These are phyloP conservation scores for Pseudocohnilembus persalinus DNA, from an alignment of 169 alveolate species.

Conservation along the genomic window DNA sequence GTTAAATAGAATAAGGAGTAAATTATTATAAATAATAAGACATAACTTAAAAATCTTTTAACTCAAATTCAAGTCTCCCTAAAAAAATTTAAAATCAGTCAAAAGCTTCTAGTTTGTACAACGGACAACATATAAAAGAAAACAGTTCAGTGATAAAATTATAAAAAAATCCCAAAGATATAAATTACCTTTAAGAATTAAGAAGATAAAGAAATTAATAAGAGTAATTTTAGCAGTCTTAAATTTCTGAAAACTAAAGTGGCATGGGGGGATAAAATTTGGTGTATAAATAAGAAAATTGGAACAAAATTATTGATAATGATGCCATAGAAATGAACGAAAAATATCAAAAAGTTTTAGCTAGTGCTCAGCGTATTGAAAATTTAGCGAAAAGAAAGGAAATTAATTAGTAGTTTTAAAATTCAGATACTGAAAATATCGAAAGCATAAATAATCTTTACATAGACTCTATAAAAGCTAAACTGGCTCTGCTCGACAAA, in stretches of 20 bases:
- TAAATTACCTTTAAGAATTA: too few species aligned
- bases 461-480: not conserved
- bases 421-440: not conserved
- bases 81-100: too few species aligned
- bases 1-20: too few species aligned
- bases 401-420: not conserved
- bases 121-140: not conserved
- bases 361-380: not conserved
- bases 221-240: too few species aligned
- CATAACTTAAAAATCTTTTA: too few species aligned
- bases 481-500: not conserved
- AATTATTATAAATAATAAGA: too few species aligned
- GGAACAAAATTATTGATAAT: not conserved
- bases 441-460: not conserved
- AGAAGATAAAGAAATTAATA: not conserved
- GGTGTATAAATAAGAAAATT: not conserved
- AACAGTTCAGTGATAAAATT: too few species aligned
- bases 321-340: not conserved
- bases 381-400: not conserved
- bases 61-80: too few species aligned
- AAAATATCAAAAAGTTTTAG: not conserved
- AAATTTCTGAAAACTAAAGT: too few species aligned
- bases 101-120: too few species aligned
- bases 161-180: not conserved
- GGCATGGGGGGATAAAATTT: too few species aligned